Conservation (phyloP, 257 asterid genomes). For the Jacaranda copaia region DNA sequence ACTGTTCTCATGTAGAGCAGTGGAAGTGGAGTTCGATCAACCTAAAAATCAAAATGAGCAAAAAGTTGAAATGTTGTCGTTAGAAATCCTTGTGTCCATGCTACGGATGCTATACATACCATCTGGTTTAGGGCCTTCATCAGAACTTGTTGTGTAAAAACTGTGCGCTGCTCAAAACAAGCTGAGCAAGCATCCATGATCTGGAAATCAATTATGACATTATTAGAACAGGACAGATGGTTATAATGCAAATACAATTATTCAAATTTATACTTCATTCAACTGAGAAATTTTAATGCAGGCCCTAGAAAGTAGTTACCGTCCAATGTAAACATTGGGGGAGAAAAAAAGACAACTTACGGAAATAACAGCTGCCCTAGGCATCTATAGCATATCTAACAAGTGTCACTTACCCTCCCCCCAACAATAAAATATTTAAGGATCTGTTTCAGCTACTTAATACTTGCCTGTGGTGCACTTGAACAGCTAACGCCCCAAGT, state of each 20-base stretch:
- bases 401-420: background rate
- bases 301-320: slow-evolving; percentile 9
- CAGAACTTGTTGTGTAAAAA: slow-evolving; percentile 95
- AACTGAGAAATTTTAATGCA: slow-evolving; percentile 1
- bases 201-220: slow-evolving; percentile 51
- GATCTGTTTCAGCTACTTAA: slow-evolving; percentile 15
- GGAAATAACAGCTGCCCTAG: slow-evolving; percentile 4
- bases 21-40: slow-evolving; percentile 91
- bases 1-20: slow-evolving; percentile 98
- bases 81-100: slow-evolving; percentile 24
- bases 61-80: slow-evolving; percentile 7
- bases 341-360: background rate
- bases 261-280: slow-evolving; percentile 2
- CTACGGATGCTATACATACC: slow-evolving; percentile 56
- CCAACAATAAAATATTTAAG: background rate
- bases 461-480: background rate
- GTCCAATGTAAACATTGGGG: slow-evolving; percentile 5
- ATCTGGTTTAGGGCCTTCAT: slow-evolving; percentile 84
- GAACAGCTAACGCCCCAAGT: background rate
- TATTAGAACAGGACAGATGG: slow-evolving; percentile 28
- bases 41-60: slow-evolving; percentile 51
- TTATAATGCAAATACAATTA: slow-evolving; percentile 25
- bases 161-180: slow-evolving; percentile 99
- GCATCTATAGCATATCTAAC: slow-evolving; percentile 10
- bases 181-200: slow-evolving; percentile 97